These are phyloP conservation scores for Solanum hybrid DNA, from an alignment of 305 asterid species.

Conservation along the genomic window DNA sequence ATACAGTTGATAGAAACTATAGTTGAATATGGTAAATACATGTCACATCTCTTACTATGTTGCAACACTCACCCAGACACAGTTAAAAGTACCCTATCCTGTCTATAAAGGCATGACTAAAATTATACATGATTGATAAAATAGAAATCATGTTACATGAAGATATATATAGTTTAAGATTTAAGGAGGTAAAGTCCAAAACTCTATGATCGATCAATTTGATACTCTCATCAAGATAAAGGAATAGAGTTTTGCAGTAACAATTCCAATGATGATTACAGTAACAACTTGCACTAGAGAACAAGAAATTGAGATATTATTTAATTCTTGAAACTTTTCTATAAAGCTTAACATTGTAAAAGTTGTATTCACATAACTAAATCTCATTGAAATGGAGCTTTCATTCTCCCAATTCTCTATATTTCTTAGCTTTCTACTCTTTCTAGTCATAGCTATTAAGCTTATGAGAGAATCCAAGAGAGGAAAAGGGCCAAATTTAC, in stretches of 20 bases:
- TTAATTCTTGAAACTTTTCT: background rate
- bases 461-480: background rate
- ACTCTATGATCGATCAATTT: background rate
- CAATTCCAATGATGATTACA: background rate
- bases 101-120: background rate
- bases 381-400: background rate
- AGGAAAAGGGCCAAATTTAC: background rate
- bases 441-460: background rate
- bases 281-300: background rate
- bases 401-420: background rate
- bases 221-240: background rate
- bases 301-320: background rate
- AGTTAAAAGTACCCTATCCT: background rate
- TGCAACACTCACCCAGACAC: background rate
- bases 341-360: background rate
- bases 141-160: background rate
- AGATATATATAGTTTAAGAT: background rate
- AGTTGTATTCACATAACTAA: background rate
- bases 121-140: background rate
- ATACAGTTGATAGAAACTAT: background rate
- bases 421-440: background rate
- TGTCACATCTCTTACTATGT: background rate
- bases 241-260: background rate
- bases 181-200: background rate
- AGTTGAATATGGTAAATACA: no score